A percentile compares a stretch with the other conserved stretches of the same genome.
Evolutionary conservation across 1,284 basidiomycete species (phyloP).

Genomic region (Anthracocystis walkeri): DNA sequence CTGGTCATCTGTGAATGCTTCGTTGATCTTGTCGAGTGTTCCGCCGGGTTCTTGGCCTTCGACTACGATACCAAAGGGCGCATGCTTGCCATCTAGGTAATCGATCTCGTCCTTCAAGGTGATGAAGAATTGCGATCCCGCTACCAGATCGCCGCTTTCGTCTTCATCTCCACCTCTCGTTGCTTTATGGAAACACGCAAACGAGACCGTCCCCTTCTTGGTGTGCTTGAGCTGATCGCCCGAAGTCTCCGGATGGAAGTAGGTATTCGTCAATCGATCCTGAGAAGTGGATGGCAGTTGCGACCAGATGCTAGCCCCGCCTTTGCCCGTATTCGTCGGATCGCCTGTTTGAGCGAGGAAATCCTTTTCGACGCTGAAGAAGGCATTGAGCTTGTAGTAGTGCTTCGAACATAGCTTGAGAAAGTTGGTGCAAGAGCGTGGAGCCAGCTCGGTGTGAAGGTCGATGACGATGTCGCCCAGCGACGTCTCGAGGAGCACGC

Average conservation of each 20-base stretch:
- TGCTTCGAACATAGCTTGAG: conserved; percentile 96
- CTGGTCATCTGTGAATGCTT: conserved; percentile 86
- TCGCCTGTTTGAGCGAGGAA: conserved; percentile 96
- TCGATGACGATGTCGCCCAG: conserved; percentile 96
- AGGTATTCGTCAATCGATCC: conserved; percentile 73
- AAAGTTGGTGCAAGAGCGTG: conserved; percentile 91
- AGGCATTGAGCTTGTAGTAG: conserved; percentile 94
- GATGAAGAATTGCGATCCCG: conserved; percentile 95
- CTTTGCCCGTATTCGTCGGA: conserved; percentile 91
- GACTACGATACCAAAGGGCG: conserved; percentile 93
- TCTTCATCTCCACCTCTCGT: conserved; percentile 72
- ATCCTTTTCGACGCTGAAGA: conserved; percentile 88
- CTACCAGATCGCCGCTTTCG: conserved; percentile 76
- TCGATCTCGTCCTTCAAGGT: conserved; percentile 90
- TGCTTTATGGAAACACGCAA: conserved; percentile 42
- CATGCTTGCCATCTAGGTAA: conserved; percentile 95
- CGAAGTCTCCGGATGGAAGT: conserved; percentile 83
- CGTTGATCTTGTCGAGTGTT: conserved; percentile 91
- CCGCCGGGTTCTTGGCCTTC: conserved; percentile 81
- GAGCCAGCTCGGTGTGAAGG: conserved; percentile 89
- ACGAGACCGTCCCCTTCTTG: conserved; percentile 84
- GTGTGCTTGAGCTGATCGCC: conserved; percentile 83
- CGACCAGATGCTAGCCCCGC: conserved; percentile 69
- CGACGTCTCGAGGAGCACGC: conserved; percentile 94
- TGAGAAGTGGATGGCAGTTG: conserved; percentile 70